Conservation (phyloP, 192 early-diverging fungal genomes). For the Linderina pennispora region DNA sequence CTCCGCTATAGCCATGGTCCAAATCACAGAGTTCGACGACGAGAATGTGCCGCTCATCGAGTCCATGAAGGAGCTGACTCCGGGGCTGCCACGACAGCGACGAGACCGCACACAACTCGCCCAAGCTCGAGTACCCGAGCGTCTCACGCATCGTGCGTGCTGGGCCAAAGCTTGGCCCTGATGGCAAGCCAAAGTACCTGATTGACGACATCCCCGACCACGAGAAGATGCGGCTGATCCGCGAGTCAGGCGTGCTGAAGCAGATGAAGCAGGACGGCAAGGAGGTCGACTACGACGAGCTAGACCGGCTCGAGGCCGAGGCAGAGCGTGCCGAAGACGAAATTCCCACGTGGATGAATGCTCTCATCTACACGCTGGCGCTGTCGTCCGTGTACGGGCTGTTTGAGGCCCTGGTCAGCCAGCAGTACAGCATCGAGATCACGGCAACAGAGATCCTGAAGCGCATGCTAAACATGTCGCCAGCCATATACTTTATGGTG, state of each 20-base stretch:
- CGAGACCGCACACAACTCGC: neutral
- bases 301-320: conserved; percentile 3
- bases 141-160: conserved; percentile 30
- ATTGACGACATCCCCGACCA: conserved; percentile 47
- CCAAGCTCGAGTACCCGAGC: conserved; percentile 35
- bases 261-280: conserved; percentile 27
- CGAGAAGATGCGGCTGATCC: conserved; percentile 44
- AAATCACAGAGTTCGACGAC: conserved; percentile 25
- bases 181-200: conserved; percentile 42
- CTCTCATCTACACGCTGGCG: conserved; percentile 29
- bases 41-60: conserved; percentile 30
- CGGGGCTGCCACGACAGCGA: neutral
- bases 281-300: conserved; percentile 18
- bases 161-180: conserved; percentile 26
- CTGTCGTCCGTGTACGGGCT: conserved; percentile 26
- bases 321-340: conserved; percentile 5
- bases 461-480: conserved; percentile 23
- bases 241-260: conserved; percentile 37
- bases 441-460: conserved; percentile 14
- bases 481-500: conserved; percentile 52
- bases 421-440: conserved; percentile 40
- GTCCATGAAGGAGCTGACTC: conserved; percentile 12
- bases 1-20: conserved; percentile 11
- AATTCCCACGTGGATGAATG: conserved; percentile 31
- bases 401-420: conserved; percentile 45